Conservation (phyloP, 768 basidiomycete species). For the Russula sp. region DNA sequence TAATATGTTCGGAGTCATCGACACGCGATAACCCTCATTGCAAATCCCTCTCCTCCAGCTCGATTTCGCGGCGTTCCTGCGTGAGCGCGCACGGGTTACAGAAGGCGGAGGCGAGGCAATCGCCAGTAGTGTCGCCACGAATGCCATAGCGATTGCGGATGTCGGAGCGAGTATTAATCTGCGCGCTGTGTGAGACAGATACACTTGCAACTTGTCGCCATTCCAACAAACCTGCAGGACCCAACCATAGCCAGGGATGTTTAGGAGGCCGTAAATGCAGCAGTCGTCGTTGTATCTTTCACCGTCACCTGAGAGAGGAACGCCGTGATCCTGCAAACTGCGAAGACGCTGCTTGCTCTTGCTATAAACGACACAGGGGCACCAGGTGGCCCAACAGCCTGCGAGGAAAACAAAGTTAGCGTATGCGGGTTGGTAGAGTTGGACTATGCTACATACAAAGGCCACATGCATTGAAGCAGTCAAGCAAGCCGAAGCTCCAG, state of each 20-base stretch:
- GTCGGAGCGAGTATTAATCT: neutral
- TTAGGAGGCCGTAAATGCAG: neutral
- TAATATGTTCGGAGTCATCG: neutral
- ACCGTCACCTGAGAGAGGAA: slow-evolving; percentile 27
- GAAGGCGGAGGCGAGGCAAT: neutral
- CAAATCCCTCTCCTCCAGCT: slow-evolving; percentile 2
- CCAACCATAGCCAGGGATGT: neutral
- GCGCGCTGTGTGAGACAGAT: neutral
- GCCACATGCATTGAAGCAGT: slow-evolving; percentile 24
- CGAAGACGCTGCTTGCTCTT: slow-evolving; percentile 38
- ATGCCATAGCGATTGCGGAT: neutral
- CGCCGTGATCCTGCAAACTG: slow-evolving; percentile 34
- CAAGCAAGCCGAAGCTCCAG: slow-evolving; percentile 29
- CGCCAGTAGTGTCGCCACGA: neutral
- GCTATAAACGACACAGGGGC: slow-evolving; percentile 39
- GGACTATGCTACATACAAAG: slow-evolving; percentile 25
- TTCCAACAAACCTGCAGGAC: neutral
- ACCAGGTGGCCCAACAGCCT: slow-evolving; percentile 36
- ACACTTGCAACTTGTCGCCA: neutral
- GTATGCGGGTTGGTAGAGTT: neutral
- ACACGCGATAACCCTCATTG: neutral
- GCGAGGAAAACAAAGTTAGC: neutral
- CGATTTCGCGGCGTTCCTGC: slow-evolving; percentile 5
- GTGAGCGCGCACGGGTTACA: neutral
- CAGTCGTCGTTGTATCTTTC: neutral